Percentiles rank a stretch among this genome's conserved stretches.
Conservation (phyloP, 345 rosid species). For the Boechera retrofracta region DNA sequence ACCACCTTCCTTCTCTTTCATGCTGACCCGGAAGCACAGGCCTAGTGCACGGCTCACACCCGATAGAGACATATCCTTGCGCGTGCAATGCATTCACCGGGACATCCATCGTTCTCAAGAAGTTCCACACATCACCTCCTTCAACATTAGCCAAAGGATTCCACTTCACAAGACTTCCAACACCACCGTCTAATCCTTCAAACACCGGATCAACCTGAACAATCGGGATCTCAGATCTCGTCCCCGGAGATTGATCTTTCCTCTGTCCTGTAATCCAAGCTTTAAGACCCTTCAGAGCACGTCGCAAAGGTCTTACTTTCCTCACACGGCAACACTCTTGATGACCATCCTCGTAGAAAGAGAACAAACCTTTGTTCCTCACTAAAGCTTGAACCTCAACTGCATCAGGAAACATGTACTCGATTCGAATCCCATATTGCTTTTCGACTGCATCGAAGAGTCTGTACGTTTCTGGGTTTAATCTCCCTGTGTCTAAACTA, state of each 20-base stretch:
- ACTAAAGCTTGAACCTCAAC: constrained; percentile 93
- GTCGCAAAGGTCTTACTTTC: constrained; percentile 90
- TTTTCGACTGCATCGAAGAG: constrained; percentile 80
- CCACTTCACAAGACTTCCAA: constrained; percentile 95
- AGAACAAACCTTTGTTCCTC: constrained; percentile 88
- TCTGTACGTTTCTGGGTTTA: constrained; percentile 82
- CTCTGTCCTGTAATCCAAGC: constrained; percentile 99
- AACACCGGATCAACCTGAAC: constrained; percentile 93
- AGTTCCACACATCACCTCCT: constrained; percentile 81
- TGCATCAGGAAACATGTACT: constrained; percentile 96
- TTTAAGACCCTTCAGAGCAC: constrained; percentile 85
- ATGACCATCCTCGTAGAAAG: constrained; percentile 95
- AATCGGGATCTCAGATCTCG: constrained; percentile 83
- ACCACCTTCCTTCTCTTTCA: constrained; percentile 99
- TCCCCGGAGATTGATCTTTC: constrained; percentile 89
- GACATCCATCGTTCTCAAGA: constrained; percentile 83
- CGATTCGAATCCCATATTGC: constrained; percentile 75
- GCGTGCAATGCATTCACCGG: constrained; percentile 83
- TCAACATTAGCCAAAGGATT: constrained; percentile 85
- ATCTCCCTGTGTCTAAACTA: constrained; percentile 90
- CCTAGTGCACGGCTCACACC: constrained; percentile 98
- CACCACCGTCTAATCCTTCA: constrained; percentile 88
- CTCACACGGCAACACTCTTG: constrained; percentile 98
- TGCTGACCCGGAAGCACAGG: constrained; percentile 95
- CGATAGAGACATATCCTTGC: constrained; percentile 83